Base-by-base conservation (phyloP, 1,284 basidiomycete species). In the Heterobasidion occidentale region DNA sequence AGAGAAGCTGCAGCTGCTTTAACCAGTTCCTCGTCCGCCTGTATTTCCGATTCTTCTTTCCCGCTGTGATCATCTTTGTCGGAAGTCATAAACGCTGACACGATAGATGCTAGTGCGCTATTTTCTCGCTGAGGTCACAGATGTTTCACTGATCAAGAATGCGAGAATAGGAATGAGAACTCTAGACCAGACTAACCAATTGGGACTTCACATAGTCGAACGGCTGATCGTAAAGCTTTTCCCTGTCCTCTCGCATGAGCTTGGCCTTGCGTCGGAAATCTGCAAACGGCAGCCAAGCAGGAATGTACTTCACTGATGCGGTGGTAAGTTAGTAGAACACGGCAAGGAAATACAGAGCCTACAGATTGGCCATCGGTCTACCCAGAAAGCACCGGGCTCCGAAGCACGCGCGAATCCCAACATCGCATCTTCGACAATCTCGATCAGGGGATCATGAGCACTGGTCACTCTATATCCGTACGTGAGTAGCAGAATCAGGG, bases 391-490 rank as follows among this genome's bases (percentile, higher is more conserved):
- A n/a, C 71, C 72, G 0, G 73, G 74, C 53, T 71, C 70, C 1
- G 72, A 71, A 1, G 72, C 72, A 19, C 63, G 57, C 0, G 71
- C 62, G 53, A 75, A 74, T 7, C 72, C 73, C n/a, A 65, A 63
- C 72, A 76, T 74, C 12, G 74, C 74, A 47, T 71, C 64, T 55
- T 76, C 70, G 7, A 70, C 74, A 8, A 75, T 71, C 52, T 68
- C 63, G 3, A 76, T 70, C 7, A 76, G 61, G 1, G 68, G 67
- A 54, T 77, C 74, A 12, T 58, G 61, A 14, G 44, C 34, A 38
- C 68, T 56, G 2, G 54, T 47, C 1, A 70, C 64, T n/a, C 68
- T 58, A 58, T 77, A 75, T 1, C 75, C 75, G 56, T 74, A 75
- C 9, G 73, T 62, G 7, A 76, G 59, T 3, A 61, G 62, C 7